phyloP scores from a whole-genome alignment of 495 filamentous ascomycete genomes.

The Tuber umbilicatum region DNA sequence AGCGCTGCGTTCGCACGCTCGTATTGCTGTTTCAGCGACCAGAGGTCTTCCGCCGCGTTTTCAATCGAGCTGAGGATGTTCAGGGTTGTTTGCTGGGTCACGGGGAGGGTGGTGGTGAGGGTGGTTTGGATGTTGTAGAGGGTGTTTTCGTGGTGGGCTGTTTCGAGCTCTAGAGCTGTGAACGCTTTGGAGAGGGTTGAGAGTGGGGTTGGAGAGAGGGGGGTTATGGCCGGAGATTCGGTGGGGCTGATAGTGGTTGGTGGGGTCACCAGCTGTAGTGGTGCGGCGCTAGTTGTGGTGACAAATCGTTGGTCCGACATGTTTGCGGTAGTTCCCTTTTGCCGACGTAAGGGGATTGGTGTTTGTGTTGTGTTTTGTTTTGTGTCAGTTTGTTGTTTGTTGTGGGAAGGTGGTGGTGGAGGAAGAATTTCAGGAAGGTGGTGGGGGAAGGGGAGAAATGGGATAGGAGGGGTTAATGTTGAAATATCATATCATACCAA shows the following conservation, averaged over 20 bases:
- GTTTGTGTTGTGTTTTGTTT: not conserved
- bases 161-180: not conserved
- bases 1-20: not conserved
- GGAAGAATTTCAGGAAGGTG: not conserved
- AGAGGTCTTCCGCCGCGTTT: not conserved
- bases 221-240: not conserved
- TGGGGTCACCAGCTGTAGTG: not conserved
- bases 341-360: not conserved
- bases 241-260: not conserved
- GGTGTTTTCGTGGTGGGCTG: conserved; percentile 45
- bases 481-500: not conserved
- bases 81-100: conserved; percentile 48
- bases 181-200: not conserved
- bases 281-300: not conserved
- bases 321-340: not conserved
- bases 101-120: conserved; percentile 48
- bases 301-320: not conserved
- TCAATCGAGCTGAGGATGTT: conserved; percentile 11
- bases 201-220: not conserved
- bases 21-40: not conserved
- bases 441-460: too few species aligned
- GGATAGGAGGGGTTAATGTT: not conserved
- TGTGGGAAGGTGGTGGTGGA: not conserved
- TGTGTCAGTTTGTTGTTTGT: not conserved
- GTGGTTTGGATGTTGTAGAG: conserved; percentile 35